Evolutionary conservation across 1,284 basidiomycete species (phyloP).

Genomic region (Melampsora larici-populina): DNA sequence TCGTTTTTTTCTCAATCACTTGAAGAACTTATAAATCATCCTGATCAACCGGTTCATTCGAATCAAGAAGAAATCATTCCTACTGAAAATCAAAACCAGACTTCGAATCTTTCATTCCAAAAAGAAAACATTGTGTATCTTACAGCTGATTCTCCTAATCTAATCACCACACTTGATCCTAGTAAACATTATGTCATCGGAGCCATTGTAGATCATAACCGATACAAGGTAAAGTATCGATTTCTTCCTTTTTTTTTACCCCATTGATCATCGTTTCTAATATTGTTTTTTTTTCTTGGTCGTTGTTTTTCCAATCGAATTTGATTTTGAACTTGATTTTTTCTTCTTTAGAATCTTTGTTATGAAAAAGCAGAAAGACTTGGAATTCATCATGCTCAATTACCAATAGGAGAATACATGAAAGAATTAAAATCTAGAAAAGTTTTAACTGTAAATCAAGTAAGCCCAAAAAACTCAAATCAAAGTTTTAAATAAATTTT

Average conservation of each 20-base stretch:
- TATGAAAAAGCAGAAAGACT: constrained; percentile 74
- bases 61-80: too few relatives aligned
- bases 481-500: too few relatives aligned
- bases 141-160: constrained; percentile 86
- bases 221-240: constrained; percentile 98
- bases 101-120: constrained; percentile 57
- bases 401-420: constrained; percentile 87
- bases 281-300: too few relatives aligned
- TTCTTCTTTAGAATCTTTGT: constrained; percentile 92
- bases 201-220: constrained; percentile 92
- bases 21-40: constrained; percentile 32
- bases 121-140: constrained; percentile 70
- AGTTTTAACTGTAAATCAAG: constrained; percentile 94
- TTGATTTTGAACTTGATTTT: too few relatives aligned
- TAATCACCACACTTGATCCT: constrained; percentile 68
- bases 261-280: background rate
- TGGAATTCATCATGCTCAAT: constrained; percentile 75
- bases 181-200: constrained; percentile 92
- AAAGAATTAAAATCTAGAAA: constrained; percentile 80
- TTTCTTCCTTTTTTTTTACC: background rate
- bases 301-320: too few relatives aligned
- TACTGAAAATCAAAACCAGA: too few relatives aligned
- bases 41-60: constrained; percentile 37
- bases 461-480: too few relatives aligned
- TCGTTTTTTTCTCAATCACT: background rate